phyloP scores from a whole-genome alignment of 495 filamentous ascomycete species.

The Trichoderma reesei region DNA sequence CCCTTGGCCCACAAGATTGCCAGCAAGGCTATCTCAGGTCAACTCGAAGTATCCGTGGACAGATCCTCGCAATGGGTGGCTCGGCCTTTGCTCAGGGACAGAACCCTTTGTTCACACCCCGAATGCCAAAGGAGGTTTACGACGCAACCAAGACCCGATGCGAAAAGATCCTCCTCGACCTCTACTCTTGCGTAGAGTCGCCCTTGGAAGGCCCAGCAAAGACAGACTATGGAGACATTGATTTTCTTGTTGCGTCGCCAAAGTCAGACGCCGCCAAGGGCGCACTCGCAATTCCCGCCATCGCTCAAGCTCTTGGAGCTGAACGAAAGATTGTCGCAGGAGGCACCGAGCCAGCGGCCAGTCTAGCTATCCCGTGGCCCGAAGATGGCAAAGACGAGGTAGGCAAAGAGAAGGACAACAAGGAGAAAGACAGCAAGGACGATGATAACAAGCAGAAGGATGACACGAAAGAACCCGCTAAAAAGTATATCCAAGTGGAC shows the following conservation, averaged over 20 bases:
- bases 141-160: slow-evolving; percentile 27
- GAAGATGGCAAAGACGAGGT: slow-evolving; percentile 1
- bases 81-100: slow-evolving; percentile 38
- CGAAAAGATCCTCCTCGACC: slow-evolving; percentile 29
- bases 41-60: too few species aligned
- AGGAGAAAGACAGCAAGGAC: too few species aligned
- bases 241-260: slow-evolving; percentile 42
- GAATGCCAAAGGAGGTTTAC: slow-evolving; percentile 46
- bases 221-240: slow-evolving; percentile 47
- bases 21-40: not conserved
- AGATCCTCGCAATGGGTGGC: slow-evolving; percentile 44
- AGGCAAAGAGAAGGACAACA: too few species aligned
- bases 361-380: slow-evolving; percentile 45
- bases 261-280: not conserved
- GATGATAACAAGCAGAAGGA: not conserved
- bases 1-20: too few species aligned
- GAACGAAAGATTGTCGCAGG: slow-evolving; percentile 21
- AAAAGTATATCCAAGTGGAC: slow-evolving; percentile 53
- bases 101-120: slow-evolving; percentile 42
- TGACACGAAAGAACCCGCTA: slow-evolving; percentile 15
- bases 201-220: slow-evolving; percentile 50
- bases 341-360: slow-evolving; percentile 16
- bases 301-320: slow-evolving; percentile 25
- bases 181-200: slow-evolving; percentile 37
- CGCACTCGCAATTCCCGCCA: slow-evolving; percentile 12